These are phyloP conservation scores for Trametes maxima DNA, from an alignment of 768 basidiomycete genomes.

Conservation along the genomic window DNA sequence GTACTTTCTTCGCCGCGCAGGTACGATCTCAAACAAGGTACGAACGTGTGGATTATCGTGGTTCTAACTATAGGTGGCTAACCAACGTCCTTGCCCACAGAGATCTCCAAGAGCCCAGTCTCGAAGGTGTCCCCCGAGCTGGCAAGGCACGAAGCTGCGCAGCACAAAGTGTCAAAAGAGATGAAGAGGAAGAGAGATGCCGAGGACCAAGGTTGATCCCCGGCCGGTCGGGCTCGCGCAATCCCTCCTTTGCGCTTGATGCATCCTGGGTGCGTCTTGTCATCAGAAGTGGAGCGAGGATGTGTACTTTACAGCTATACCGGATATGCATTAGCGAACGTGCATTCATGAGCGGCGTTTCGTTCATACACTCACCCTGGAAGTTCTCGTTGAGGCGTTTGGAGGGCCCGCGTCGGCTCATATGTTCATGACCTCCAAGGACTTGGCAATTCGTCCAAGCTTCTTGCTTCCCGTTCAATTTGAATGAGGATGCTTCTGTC, in stretches of 20 bases:
- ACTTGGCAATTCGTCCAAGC: background rate
- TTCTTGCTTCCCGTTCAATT: background rate
- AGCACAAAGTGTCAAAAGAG: constrained; percentile 87
- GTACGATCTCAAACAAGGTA: constrained; percentile 95
- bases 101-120: constrained; percentile 92
- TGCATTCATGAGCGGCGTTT: background rate
- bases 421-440: background rate
- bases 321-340: constrained; percentile 5
- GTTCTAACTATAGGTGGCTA: constrained; percentile 11
- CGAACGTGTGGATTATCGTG: constrained; percentile 27
- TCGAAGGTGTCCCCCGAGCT: constrained; percentile 88
- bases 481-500: background rate
- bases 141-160: constrained; percentile 89
- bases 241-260: background rate
- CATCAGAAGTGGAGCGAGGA: background rate
- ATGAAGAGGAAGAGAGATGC: constrained; percentile 94
- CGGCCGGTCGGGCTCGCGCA: background rate
- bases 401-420: background rate
- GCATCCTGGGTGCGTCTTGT: constrained; percentile 10
- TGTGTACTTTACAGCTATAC: constrained; percentile 1
- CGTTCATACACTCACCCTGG: background rate
- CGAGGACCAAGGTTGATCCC: constrained; percentile 56
- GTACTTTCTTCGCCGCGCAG: constrained; percentile 41
- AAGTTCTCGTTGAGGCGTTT: background rate
- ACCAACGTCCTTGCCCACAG: constrained; percentile 40